phyloP scores from a whole-genome alignment of 2,329 filamentous ascomycete species.

The Xylaria sp. region DNA sequence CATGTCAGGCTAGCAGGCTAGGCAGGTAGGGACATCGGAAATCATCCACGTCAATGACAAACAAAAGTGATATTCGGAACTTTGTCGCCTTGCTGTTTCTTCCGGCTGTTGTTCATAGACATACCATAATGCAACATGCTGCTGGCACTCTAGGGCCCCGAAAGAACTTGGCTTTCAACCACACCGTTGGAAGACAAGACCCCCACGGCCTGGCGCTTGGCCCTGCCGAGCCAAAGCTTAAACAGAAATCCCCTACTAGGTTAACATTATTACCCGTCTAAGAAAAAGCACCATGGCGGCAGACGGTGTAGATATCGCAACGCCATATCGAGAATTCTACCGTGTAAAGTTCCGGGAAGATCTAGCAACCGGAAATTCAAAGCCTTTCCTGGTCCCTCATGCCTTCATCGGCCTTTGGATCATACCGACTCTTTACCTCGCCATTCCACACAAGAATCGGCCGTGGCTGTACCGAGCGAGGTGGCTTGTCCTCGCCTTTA shows the following conservation, averaged over 20 bases:
- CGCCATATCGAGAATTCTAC: constrained; percentile 34
- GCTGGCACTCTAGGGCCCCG: no score
- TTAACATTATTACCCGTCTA: constrained; percentile 7
- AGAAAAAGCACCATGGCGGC: constrained; percentile 15
- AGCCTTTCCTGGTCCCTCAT: constrained; percentile 57
- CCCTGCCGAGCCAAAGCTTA: constrained; percentile 2
- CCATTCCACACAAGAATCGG: constrained; percentile 55
- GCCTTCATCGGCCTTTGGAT: constrained; percentile 50
- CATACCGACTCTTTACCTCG: constrained; percentile 57
- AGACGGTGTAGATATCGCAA: constrained; percentile 27
- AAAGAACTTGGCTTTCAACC: neutral
- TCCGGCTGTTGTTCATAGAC: no score
- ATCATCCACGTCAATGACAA: no score
- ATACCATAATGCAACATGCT: no score
- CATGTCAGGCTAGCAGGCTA: no score
- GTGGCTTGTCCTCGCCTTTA: constrained; percentile 52
- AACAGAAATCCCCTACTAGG: neutral
- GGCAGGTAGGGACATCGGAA: no score
- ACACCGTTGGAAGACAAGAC: neutral
- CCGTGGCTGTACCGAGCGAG: constrained; percentile 54
- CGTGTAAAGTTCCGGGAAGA: constrained; percentile 31
- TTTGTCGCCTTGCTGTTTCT: no score
- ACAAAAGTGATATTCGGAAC: no score
- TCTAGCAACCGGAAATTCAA: constrained; percentile 43
- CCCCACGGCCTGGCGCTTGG: constrained; percentile 2